phyloP scores from a whole-genome alignment of 2,329 filamentous ascomycete species.

The Aschersonia sp. region DNA sequence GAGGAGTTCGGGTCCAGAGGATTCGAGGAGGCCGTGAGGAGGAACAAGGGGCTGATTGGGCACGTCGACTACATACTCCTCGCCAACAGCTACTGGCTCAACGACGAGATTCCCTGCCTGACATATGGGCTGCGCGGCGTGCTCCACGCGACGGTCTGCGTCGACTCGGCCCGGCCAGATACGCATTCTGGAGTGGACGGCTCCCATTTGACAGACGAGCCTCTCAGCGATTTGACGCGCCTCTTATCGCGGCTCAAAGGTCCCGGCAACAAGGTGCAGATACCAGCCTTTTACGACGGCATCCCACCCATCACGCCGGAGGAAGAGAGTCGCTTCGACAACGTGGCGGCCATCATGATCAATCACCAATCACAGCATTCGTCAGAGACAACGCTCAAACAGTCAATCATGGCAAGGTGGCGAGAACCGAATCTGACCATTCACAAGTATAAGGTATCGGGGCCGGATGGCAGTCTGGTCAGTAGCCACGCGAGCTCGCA shows the following conservation, averaged over 20 bases:
- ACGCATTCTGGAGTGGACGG: conserved; percentile 96
- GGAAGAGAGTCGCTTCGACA: conserved; percentile 69
- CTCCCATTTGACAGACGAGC: conserved; percentile 77
- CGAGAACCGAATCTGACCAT: conserved; percentile 89
- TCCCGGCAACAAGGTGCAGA: conserved; percentile 61
- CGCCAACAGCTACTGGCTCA: conserved; percentile 97
- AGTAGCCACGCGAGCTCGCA: conserved; percentile 79
- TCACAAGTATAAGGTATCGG: conserved; percentile 83
- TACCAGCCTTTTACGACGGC: conserved; percentile 79
- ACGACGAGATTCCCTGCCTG: conserved; percentile 87
- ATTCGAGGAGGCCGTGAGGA: conserved; percentile 68
- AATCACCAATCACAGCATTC: conserved; percentile 48
- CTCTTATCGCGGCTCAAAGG: conserved; percentile 74
- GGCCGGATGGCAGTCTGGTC: conserved; percentile 82
- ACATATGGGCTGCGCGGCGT: conserved; percentile 92
- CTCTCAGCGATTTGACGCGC: conserved; percentile 77
- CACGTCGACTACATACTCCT: conserved; percentile 87
- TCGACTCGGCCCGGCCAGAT: conserved; percentile 76
- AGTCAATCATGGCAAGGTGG: conserved; percentile 85
- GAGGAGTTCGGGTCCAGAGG: conserved; percentile 90
- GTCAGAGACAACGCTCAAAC: conserved; percentile 56
- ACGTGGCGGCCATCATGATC: conserved; percentile 66
- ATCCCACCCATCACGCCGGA: conserved; percentile 61
- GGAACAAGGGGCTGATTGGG: conserved; percentile 73
- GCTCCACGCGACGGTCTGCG: conserved; percentile 78